Evolutionary conservation across 495 filamentous ascomycete genomes (phyloP).

Genomic region (Penicillium cataractarum): DNA sequence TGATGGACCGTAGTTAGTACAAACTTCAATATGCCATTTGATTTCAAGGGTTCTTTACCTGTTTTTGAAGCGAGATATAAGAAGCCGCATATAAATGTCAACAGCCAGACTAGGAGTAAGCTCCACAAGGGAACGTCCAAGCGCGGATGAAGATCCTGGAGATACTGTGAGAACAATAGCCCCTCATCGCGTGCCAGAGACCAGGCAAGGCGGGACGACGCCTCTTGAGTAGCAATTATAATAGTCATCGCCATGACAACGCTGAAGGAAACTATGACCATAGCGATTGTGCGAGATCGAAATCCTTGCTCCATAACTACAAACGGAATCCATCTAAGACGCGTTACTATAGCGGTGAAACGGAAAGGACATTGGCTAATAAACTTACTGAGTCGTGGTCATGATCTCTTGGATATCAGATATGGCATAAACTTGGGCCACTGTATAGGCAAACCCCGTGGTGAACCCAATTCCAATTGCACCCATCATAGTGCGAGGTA

Average conservation of each 20-base stretch:
- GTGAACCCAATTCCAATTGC: constrained; percentile 17
- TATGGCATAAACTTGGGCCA: not conserved
- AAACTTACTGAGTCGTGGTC: not conserved
- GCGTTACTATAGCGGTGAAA: not conserved
- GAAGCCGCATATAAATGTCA: not conserved
- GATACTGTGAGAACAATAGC: constrained; percentile 39
- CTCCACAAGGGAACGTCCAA: not conserved
- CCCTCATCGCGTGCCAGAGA: constrained; percentile 56
- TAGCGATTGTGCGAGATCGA: not conserved
- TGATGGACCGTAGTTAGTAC: not conserved
- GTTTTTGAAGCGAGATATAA: not conserved
- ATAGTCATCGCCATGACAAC: constrained; percentile 40
- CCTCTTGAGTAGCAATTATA: constrained; percentile 33
- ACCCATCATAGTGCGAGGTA: constrained; percentile 34
- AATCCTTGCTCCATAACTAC: not conserved
- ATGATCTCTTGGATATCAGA: not conserved
- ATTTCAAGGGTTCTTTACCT: not conserved
- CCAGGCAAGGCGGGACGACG: constrained; percentile 51
- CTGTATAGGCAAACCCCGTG: not conserved
- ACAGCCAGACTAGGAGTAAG: not conserved
- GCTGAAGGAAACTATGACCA: not conserved
- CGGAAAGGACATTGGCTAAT: not conserved
- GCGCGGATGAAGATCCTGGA: constrained; percentile 29
- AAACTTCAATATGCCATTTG: not conserved
- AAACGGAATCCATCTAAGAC: not conserved